phyloP scores from a whole-genome alignment of 179 eudicot species.

The Carnegiea gigantea region DNA sequence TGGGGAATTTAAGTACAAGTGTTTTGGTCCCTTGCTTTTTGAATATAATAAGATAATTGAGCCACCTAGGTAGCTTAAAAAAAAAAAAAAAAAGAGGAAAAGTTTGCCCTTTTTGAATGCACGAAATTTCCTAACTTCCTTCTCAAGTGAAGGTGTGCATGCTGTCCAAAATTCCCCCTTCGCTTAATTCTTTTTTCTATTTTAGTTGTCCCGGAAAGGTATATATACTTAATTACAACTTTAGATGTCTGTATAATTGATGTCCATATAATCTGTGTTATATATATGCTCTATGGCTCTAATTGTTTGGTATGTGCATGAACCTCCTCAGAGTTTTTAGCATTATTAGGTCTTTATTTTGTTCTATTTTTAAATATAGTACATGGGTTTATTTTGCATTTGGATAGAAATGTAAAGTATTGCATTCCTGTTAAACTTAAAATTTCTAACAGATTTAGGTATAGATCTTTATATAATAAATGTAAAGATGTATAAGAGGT shows the following conservation, averaged over 20 bases:
- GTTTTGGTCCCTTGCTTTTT: slow-evolving; percentile 35
- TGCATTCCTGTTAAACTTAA: too few species aligned
- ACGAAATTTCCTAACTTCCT: slow-evolving; percentile 9
- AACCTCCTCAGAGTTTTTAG: not conserved
- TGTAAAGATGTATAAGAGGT: too few species aligned
- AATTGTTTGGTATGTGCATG: not conserved
- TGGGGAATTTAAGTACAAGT: slow-evolving; percentile 13
- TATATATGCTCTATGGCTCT: not conserved
- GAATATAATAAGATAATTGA: slow-evolving; percentile 3
- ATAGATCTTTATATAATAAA: too few species aligned
- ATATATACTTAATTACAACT: too few species aligned
- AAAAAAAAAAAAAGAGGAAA: not conserved
- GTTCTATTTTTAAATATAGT: too few species aligned
- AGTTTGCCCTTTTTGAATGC: slow-evolving; percentile 9
- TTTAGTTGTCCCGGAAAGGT: not conserved
- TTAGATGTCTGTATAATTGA: not conserved
- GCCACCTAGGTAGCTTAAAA: slow-evolving; percentile 5
- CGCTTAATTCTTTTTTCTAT: slow-evolving; percentile 4
- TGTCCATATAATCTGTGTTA: slow-evolving; percentile 14
- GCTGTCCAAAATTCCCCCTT: not conserved
- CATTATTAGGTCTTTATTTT: not conserved
- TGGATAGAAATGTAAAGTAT: too few species aligned
- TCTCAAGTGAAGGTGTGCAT: slow-evolving; percentile 6
- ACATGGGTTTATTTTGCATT: too few species aligned
- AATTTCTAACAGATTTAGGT: too few species aligned